Evolutionary conservation across 768 basidiomycete species (phyloP).

Genomic region (Tephrocybe sp.): DNA sequence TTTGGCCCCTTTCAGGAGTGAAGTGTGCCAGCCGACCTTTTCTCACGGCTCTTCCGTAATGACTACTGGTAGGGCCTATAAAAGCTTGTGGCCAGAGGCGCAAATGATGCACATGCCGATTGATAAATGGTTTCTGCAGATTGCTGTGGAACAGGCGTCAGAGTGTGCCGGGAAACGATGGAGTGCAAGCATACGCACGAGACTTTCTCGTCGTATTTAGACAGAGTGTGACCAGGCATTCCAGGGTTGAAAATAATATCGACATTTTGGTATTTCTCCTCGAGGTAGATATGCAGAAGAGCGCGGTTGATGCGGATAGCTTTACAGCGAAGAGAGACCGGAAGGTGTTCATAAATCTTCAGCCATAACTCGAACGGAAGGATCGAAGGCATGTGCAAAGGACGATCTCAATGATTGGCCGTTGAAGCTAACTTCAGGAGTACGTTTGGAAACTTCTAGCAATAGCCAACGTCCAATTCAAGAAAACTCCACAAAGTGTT

Average conservation of each 20-base stretch:
- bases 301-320: neutral
- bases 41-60: neutral
- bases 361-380: neutral
- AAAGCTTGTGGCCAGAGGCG: neutral
- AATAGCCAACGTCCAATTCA: too few species aligned
- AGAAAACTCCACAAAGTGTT: too few species aligned
- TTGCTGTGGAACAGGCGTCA: neutral
- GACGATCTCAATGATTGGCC: too few species aligned
- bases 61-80: neutral
- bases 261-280: neutral
- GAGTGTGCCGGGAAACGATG: neutral
- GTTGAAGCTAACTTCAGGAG: too few species aligned
- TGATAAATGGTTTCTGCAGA: neutral
- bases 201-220: too few species aligned
- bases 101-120: neutral
- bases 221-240: too few species aligned
- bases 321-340: neutral
- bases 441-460: too few species aligned
- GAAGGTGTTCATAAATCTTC: neutral
- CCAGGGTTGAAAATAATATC: neutral
- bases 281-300: neutral
- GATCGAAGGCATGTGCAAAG: neutral
- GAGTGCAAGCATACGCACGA: neutral
- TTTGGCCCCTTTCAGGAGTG: neutral
- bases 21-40: neutral